Evolutionary conservation across 441 rosid genomes (phyloP), one percentile per base, ranked within the genome.

Genomic region (Gossypium schwendimanii): DNA sequence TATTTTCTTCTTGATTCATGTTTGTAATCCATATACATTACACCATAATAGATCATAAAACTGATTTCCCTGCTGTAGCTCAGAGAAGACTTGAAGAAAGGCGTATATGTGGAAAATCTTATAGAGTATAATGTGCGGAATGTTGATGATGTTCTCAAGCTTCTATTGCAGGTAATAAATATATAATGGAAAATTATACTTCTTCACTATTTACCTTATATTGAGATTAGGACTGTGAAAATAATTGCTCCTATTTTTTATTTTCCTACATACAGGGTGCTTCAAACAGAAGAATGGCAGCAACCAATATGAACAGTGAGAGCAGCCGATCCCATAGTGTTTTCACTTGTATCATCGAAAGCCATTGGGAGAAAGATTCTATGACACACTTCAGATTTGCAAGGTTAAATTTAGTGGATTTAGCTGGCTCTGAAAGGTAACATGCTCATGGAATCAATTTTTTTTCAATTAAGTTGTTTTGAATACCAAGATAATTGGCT

Each of bases 371-470:
- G 80, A 90, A 81, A 79, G 97, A 90, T 81, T 89, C 97, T 69
- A 80, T 88, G 92, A 86, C 84, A 50, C 95, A 80, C 83, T 86
- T 84, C 57, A 88, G 98, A 84, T 94, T 89, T 83, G 92, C 97
- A 71, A 86, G 98, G 82, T 88, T 94, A 78, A 94, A 94, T 81
- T 87, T 94, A 77, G 98, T 94, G 23, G 98, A 94, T 78, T 85
- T 94, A 79, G 97, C 98, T 73, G 98, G 98, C 81, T 94, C 98
- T 77, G 98, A 94, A 78, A 94, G 98, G 98, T 94, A 88, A 72
- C 17, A 49, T 72, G 58, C 24, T 69, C 69, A 58, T 21, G 31
- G 11, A 6, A 52, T 31, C 26, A 20, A 28, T 28, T 59, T 14
- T 47, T 57, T 77, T 15, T 58, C 63, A 44, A 45, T 69, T 65